A percentile compares a stretch with the other conserved stretches of the same genome.
These are phyloP conservation scores for Guyanaporus albipodus DNA, from an alignment of 768 basidiomycete genomes.

Conservation along the genomic window DNA sequence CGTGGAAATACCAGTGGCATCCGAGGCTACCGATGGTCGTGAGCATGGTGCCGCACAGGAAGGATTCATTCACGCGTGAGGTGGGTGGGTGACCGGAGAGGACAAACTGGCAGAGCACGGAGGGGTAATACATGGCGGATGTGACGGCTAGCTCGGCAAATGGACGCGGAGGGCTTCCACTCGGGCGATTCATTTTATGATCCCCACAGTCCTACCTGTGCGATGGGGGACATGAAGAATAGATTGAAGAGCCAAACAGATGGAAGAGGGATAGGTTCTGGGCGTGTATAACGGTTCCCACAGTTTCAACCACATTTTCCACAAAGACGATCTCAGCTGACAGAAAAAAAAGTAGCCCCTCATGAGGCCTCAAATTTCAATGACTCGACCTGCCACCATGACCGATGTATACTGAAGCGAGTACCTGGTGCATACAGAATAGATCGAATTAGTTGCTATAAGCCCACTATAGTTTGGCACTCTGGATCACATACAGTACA, in stretches of 20 bases:
- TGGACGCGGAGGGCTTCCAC: slow-evolving; percentile 25
- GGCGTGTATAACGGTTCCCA: no score
- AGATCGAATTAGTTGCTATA: no score
- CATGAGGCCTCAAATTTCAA: no score
- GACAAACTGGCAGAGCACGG: slow-evolving; percentile 18
- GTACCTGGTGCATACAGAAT: no score
- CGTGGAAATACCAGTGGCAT: slow-evolving; percentile 32
- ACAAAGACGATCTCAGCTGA: no score
- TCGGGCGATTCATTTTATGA: slow-evolving; percentile 2
- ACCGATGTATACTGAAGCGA: no score
- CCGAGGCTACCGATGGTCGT: slow-evolving; percentile 29
- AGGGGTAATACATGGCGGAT: slow-evolving; percentile 19
- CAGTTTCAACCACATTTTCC: no score
- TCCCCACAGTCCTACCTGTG: not conserved
- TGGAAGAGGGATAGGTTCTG: slow-evolving; percentile 21
- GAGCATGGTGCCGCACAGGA: slow-evolving; percentile 29
- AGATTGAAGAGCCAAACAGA: slow-evolving; percentile 28
- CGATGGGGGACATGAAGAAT: slow-evolving; percentile 23
- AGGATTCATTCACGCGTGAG: slow-evolving; percentile 20
- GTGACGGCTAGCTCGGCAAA: slow-evolving; percentile 26
- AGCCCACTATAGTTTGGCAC: no score
- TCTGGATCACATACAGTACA: no score
- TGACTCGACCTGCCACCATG: no score
- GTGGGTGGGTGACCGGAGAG: slow-evolving; percentile 19
- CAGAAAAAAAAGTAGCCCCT: no score